These are phyloP conservation scores for Brassica napus DNA, from an alignment of 345 rosid genomes.

Conservation along the genomic window DNA sequence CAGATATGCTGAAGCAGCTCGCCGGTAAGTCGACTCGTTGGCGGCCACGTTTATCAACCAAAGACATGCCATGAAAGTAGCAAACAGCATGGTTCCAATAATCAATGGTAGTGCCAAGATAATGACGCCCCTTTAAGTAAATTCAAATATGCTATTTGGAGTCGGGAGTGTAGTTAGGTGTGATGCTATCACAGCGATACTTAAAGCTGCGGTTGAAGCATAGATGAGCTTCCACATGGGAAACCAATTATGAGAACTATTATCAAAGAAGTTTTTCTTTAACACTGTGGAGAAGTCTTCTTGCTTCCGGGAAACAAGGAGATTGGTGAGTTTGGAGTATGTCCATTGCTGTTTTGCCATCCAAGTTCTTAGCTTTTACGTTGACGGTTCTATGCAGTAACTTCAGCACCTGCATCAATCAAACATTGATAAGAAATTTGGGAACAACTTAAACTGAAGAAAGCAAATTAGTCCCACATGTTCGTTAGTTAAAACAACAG, in stretches of 20 bases:
- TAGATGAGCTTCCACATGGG: background rate
- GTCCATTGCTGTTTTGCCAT: slow-evolving; percentile 33
- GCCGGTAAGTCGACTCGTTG: background rate
- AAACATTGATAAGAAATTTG: too few species aligned
- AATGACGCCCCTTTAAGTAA: background rate
- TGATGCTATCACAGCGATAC: background rate
- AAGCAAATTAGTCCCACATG: background rate
- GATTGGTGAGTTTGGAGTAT: slow-evolving; percentile 11
- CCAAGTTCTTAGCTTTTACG: background rate
- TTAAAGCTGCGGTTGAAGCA: background rate
- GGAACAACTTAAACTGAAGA: background rate
- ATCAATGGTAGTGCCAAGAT: background rate
- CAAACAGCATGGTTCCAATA: background rate
- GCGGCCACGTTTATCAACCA: background rate
- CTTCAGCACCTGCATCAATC: background rate
- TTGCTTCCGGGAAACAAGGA: background rate
- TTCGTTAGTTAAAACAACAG: too few species aligned
- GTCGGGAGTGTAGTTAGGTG: background rate
- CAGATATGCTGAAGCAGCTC: background rate
- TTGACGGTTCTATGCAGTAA: background rate
- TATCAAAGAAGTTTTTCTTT: background rate
- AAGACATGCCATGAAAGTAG: background rate
- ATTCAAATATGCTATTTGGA: too few species aligned
- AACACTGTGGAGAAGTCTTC: background rate
- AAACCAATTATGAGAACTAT: slow-evolving; percentile 21